Conservation (phyloP, 352 stramenopile genomes). For the Thalassiosira sp. region DNA sequence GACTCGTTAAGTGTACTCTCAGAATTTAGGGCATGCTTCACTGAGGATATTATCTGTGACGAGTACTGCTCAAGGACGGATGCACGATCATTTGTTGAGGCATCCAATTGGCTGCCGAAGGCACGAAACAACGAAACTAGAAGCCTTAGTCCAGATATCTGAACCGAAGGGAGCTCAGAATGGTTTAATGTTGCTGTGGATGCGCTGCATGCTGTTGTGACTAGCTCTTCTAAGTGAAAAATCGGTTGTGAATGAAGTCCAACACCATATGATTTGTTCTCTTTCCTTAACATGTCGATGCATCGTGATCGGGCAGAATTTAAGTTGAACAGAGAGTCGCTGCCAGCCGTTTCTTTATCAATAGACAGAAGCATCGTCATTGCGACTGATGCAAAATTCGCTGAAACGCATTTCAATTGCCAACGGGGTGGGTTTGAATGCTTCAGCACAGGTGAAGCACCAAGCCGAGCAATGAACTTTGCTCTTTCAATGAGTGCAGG, state of each 20-base stretch:
- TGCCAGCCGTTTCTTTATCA: conserved; percentile 15
- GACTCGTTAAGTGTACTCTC: conserved; percentile 42
- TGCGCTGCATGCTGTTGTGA: conserved; percentile 63
- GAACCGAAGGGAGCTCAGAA: conserved; percentile 70
- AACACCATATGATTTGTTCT: conserved; percentile 20
- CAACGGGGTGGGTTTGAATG: conserved; percentile 60
- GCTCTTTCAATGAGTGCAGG: conserved; percentile 44
- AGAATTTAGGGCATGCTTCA: conserved; percentile 72
- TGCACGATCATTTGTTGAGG: conserved; percentile 60
- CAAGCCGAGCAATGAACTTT: conserved; percentile 24
- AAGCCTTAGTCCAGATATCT: conserved; percentile 68
- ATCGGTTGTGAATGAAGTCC: conserved; percentile 56
- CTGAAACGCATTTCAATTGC: conserved; percentile 71
- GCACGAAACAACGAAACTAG: conserved; percentile 59
- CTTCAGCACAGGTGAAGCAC: conserved; percentile 53
- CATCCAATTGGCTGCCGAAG: conserved; percentile 64
- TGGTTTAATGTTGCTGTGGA: conserved; percentile 75
- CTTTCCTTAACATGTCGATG: conserved; percentile 50
- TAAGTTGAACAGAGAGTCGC: conserved; percentile 55
- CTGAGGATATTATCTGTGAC: conserved; percentile 77
- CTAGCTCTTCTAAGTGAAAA: conserved; percentile 70
- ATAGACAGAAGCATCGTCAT: conserved; percentile 42
- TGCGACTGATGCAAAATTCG: conserved; percentile 47
- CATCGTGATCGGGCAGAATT: conserved; percentile 41
- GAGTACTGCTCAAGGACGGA: conserved; percentile 75